Conservation (phyloP, 306 rosid genomes). For the Mucuna pruriens region DNA sequence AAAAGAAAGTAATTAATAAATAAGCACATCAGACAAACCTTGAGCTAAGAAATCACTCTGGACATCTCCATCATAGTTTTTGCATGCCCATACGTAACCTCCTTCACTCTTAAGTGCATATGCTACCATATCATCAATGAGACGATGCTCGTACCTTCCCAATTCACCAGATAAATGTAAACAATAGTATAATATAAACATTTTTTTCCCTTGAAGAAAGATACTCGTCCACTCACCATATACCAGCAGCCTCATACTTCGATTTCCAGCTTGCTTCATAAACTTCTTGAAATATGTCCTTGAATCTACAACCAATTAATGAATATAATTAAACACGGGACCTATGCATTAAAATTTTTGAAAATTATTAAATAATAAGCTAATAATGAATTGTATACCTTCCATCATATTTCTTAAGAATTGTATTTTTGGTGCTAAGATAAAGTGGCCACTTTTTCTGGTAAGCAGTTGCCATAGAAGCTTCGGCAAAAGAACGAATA, state of each 20-base stretch:
- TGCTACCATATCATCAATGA: slow-evolving; percentile 99
- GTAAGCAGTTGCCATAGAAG: slow-evolving; percentile 87
- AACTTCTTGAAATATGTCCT: slow-evolving; percentile 99
- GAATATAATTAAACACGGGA: slow-evolving; percentile 11
- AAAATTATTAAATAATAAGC: slow-evolving; percentile 31
- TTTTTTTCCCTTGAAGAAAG: not conserved
- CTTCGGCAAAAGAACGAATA: slow-evolving; percentile 86
- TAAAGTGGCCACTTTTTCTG: slow-evolving; percentile 98
- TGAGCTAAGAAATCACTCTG: slow-evolving; percentile 99
- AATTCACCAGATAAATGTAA: slow-evolving; percentile 38
- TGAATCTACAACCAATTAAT: slow-evolving; percentile 72
- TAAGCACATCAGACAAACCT: slow-evolving; percentile 60
- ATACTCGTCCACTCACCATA: slow-evolving; percentile 66
- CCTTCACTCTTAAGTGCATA: slow-evolving; percentile 98
- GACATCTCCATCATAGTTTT: slow-evolving; percentile 98
- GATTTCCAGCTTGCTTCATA: slow-evolving; percentile 93
- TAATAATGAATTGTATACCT: slow-evolving; percentile 59
- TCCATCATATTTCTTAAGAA: slow-evolving; percentile 98
- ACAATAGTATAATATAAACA: not conserved
- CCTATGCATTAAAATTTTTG: not conserved
- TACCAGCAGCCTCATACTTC: slow-evolving; percentile 91
- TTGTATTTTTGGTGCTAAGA: slow-evolving; percentile 97
- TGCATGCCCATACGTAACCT: slow-evolving; percentile 99
- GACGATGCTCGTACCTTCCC: slow-evolving; percentile 97
- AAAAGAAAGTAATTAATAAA: slow-evolving; percentile 10